phyloP scores from a whole-genome alignment of 768 basidiomycete species.

The Suillus paluster region DNA sequence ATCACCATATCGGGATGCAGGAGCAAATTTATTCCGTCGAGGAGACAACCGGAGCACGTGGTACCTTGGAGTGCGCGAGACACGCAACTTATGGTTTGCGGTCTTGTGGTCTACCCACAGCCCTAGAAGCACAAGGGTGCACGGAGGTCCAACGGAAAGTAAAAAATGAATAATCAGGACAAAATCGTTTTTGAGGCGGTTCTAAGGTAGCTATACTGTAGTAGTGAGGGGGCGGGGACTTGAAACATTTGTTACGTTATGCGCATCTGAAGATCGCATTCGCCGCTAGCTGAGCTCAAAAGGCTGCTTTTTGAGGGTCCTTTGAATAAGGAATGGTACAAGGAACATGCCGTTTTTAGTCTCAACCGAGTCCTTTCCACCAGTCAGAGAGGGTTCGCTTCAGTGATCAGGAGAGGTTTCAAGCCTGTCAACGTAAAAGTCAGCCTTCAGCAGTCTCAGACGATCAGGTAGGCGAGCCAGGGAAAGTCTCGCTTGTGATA shows the following conservation, averaged over 20 bases:
- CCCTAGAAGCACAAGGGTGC: not conserved
- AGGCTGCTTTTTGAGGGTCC: not conserved
- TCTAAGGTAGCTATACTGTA: too few relatives aligned
- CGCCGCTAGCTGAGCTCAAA: not conserved
- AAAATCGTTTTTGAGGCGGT: too few relatives aligned
- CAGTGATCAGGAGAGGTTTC: not conserved
- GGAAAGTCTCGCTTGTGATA: not conserved
- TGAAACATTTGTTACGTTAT: not conserved
- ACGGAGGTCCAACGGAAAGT: not conserved
- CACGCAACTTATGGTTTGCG: not conserved
- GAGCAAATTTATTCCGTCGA: not conserved
- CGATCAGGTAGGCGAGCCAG: not conserved
- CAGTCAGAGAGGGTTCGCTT: not conserved
- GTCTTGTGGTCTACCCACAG: not conserved
- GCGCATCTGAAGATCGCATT: constrained; percentile 1
- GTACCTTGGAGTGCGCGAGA: constrained; percentile 10
- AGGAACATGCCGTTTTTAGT: not conserved
- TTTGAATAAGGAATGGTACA: not conserved
- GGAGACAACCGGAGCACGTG: constrained; percentile 11
- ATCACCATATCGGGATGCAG: constrained; percentile 11
- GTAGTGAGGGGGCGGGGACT: constrained; percentile 1
- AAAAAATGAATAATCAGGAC: not conserved
- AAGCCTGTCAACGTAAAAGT: not conserved
- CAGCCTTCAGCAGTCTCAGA: not conserved
- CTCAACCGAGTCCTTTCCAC: not conserved